Evolutionary conservation across 2,329 filamentous ascomycete genomes (phyloP), one percentile per base, ranked within the genome.

Genomic region (Dothideomycetes sp.): DNA sequence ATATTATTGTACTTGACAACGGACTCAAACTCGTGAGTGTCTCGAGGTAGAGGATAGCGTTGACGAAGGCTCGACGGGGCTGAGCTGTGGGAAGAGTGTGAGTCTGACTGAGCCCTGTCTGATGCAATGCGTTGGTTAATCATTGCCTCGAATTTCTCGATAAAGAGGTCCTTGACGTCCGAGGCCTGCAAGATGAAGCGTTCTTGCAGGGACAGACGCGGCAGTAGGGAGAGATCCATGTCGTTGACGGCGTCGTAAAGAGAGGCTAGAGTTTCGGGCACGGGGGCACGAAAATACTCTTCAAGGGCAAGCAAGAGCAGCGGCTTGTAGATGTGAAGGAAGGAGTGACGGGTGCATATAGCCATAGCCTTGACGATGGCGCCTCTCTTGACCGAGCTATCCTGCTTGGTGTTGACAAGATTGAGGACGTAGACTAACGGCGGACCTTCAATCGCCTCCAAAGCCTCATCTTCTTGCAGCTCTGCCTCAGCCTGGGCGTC

Each of bases 261-360:
- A 56, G 84, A 77, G 34, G 85, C 79, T 36, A 98, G 69, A 0
- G 91, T 98, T 58, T 94, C 87, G 3, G 84, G 78, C 24, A 84
- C 80, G 0, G 91, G 91, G 0, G 81, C 79, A 55, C 94, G 91
- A 64, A 96, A 98, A 60, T 98, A 98, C 56, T 96, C 89, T 54
- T 98, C 89, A 38, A 98, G 69, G 0, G 91, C 91, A 32, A 98
- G 66, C 29, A 98, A 69, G 37, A 98, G 70, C 30, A 98, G 71
- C 19, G 91, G 91, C 84, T 98, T 98, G 68, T 98, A 98, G 47
- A 98, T 98, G 63, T 98, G 91, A 49, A 98, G 66, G 62, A 98
- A 98, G 3, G 91, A 88, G 67, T 98, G 91, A 32, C 91, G 73
- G 5, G 91, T 98, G 68, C 91, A 98, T 50, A 98, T 95, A 19